Conservation (phyloP, 2,329 filamentous ascomycete genomes). For the Colletotrichum spinosum region DNA sequence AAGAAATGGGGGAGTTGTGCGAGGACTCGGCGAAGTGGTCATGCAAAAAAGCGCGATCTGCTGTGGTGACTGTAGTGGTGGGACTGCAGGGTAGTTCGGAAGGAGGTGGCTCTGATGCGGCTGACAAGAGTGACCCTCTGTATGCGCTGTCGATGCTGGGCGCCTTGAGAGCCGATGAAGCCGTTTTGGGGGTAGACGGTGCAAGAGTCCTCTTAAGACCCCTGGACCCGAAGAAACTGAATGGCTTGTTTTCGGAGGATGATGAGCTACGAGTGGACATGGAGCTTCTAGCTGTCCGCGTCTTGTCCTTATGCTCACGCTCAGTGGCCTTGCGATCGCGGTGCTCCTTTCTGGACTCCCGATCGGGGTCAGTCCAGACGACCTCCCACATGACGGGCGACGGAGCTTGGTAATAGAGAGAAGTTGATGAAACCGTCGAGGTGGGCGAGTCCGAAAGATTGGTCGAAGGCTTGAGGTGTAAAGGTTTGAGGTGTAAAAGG, state of each 20-base stretch:
- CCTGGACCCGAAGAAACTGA: constrained; percentile 58
- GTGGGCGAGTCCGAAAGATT: too few species aligned
- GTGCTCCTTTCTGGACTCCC: constrained; percentile 65
- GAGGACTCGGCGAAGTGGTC: constrained; percentile 30
- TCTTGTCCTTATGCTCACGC: constrained; percentile 47
- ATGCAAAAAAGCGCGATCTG: constrained; percentile 13
- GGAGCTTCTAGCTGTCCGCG: constrained; percentile 47
- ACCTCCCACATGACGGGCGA: constrained; percentile 66
- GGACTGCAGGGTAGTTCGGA: constrained; percentile 19
- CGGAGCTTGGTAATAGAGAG: neutral
- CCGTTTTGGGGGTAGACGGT: constrained; percentile 40
- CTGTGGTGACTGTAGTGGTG: constrained; percentile 5
- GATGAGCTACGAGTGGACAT: constrained; percentile 58
- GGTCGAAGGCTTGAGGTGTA: too few species aligned
- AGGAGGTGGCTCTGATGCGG: constrained; percentile 28
- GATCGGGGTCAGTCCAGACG: constrained; percentile 67
- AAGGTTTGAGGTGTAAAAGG: too few species aligned
- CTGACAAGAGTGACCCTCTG: constrained; percentile 31
- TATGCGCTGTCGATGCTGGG: constrained; percentile 31
- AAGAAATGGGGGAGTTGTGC: constrained; percentile 42
- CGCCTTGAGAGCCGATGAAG: constrained; percentile 16
- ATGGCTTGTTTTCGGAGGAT: constrained; percentile 53
- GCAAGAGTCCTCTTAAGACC: constrained; percentile 48
- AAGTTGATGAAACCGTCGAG: neutral
- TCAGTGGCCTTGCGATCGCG: constrained; percentile 61